These are phyloP conservation scores for Balakata baccata DNA, from an alignment of 345 rosid genomes.

Conservation along the genomic window DNA sequence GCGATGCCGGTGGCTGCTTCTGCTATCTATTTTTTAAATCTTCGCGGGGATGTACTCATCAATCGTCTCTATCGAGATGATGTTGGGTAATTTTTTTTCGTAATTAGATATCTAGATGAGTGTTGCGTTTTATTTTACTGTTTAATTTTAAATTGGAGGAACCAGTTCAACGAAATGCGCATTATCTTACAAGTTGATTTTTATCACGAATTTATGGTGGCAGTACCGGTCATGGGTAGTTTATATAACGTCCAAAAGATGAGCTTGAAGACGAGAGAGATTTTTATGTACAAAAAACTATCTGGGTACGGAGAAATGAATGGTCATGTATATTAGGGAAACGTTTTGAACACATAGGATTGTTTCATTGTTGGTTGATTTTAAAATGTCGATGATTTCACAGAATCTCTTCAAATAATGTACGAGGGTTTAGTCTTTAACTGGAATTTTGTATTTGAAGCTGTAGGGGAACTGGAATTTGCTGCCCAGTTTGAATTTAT, in stretches of 20 bases:
- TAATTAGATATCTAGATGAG: background rate
- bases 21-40: slow-evolving; percentile 93
- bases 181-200: background rate
- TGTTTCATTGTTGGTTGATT: slow-evolving; percentile 4
- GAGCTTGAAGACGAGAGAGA: background rate
- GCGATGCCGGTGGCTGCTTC: slow-evolving; percentile 99
- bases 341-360: background rate
- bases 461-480: background rate
- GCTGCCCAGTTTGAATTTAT: background rate
- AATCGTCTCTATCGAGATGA: slow-evolving; percentile 97
- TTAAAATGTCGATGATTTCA: background rate
- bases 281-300: background rate
- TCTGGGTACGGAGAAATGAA: background rate
- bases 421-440: background rate
- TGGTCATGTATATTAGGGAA: background rate
- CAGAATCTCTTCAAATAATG: background rate
- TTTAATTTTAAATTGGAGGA: background rate
- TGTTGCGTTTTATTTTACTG: background rate
- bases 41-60: slow-evolving; percentile 98
- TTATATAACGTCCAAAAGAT: background rate
- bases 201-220: background rate
- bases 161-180: background rate
- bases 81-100: slow-evolving; percentile 61
- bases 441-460: background rate
- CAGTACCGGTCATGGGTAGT: background rate